Base-by-base conservation (phyloP, 1,139 yeast genomes). In the Geotrichum aggregatum region DNA sequence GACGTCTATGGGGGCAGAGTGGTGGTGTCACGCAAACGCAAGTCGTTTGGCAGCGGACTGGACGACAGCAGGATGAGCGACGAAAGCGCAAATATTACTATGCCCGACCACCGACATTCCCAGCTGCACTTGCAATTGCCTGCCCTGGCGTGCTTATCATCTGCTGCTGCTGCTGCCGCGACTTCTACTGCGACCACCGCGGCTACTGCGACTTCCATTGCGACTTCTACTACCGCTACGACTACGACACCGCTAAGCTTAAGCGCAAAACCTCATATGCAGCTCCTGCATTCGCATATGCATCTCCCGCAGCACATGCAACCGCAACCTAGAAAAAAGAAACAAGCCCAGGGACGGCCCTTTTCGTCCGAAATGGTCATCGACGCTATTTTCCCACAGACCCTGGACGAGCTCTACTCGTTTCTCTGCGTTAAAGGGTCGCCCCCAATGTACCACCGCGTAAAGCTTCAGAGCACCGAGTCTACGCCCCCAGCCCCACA, bases 361-460 rank as follows among this genome's bases (percentile, higher is more conserved):
- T 49, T 38, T 22, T 52, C 55, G 4, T 22, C 46, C 5, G 55
- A 52, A 46, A 52, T 52, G 55, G 46, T 42, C 3, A 30, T 52
- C 13, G 53, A 52, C 4, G 44, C 47, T 18, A 42, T 52, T 24
- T 45, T 52, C 30, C 49, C 55, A 3, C 44, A 36, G 13, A 40
- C n/a, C 18, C 39, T 52, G 7, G 55, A 52, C 18, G 45, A 52
- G 11, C 22, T 52, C 6, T 43, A 49, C 40, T 34, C 41, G 36
- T 31, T 49, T 33, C 46, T 52, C 11, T 52, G 52, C 28, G 34
- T 41, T 19, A 52, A 49, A 19, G 49, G 47, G 1, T n/a, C 33
- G 11, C 28, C 44, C 2, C 44, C 47, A 8, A 14, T 19, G 18
- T 49, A 43, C 5, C 42, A 33, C 28, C 24, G 41, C 18, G 52